Base-by-base conservation (phyloP, 257 asterid species). In the Osmanthus fragrans region DNA sequence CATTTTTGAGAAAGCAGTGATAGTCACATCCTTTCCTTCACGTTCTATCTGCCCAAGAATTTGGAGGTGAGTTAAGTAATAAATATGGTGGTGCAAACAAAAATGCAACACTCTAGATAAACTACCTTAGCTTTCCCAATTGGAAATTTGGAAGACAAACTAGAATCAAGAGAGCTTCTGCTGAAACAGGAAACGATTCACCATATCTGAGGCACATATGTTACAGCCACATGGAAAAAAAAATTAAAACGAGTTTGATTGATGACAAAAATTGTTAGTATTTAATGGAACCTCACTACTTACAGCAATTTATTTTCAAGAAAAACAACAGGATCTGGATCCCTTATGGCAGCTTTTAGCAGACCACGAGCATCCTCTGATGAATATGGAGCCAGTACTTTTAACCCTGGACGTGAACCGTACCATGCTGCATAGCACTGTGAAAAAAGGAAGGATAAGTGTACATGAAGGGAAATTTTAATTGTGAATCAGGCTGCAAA, bases 351-450 rank as follows among this genome's bases (percentile, higher is more conserved):
- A 79, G 90, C 88, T 78, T 86, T 86, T 76, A 81, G 80, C 47
- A 86, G 83, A 21, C 90, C 90, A 37, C 90, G 85, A 18, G 88
- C 88, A 84, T 86, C 90, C 74, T 86, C 90, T 9, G 85, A 75
- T 69, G 88, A 81, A 76, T 86, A 86, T 29, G 90, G 90, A 2
- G 77, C 68, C 29, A 86, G 77, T 39, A 86, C 90, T 49, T 86
- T 86, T 76, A 86, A 42, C 18, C 90, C 90, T 15, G 90, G 90
- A 74, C 83, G 74, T 37, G 90, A 54, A 36, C 68, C 82, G 68
- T 64, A 86, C 90, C 90, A 86, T 49, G 85, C 88, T 34, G 88
- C 88, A 84, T 77, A 86, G 80, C 90, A 86, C 88, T 86, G 79
- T 72, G n/a, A n/a, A 83, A 68, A 71, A 64, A 29, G 66, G 34